Base-by-base conservation (phyloP, 352 stramenopile genomes). In the Globisporangium cystogenes region DNA sequence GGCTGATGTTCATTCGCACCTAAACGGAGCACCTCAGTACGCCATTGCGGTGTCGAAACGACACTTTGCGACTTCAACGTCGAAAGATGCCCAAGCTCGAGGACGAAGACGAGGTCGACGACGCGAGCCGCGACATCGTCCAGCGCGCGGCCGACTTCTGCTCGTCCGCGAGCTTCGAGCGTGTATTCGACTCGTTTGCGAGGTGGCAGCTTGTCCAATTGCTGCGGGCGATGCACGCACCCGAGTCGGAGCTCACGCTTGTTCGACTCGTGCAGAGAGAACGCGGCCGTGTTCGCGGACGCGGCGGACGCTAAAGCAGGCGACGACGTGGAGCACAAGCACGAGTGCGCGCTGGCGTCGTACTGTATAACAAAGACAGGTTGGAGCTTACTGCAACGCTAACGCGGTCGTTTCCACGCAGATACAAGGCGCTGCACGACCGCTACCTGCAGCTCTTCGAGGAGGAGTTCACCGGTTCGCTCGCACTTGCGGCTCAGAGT, bases 391-490 rank as follows among this genome's bases (percentile, higher is more conserved):
- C 15, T 23, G 31, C 21, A 16, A 16, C 15, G 24, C 15, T 23
- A 39, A 20, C 29, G 4, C 3, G 24, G 33, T 47, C n/a, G n/a
- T n/a, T 14, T 14, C 15, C 27, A 23, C 27, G 27, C 33, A 80
- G 76, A 55, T 91, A 88, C 62, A 88, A 91, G 56, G 70, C 72
- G 49, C 65, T 91, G 15, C 74, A 90, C 43, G 74, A 89, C 51
- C 64, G 76, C 48, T 90, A 87, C 53, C 59, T 91, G 11, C 66
- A 85, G 62, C 55, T 91, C 10, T 91, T 89, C 43, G 81, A 89
- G 50, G 61, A 79, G 7, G 73, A 83, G 37, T 61, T 91, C n/a
- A 85, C 72, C 24, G 45, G 45, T 59, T 37, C 23, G 10, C 31
- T 36, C 11, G 10, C 35, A 8, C n/a, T 3, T 51, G 15, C 24